phyloP scores from a whole-genome alignment of 306 rosid species.

The Citrullus amarus region DNA sequence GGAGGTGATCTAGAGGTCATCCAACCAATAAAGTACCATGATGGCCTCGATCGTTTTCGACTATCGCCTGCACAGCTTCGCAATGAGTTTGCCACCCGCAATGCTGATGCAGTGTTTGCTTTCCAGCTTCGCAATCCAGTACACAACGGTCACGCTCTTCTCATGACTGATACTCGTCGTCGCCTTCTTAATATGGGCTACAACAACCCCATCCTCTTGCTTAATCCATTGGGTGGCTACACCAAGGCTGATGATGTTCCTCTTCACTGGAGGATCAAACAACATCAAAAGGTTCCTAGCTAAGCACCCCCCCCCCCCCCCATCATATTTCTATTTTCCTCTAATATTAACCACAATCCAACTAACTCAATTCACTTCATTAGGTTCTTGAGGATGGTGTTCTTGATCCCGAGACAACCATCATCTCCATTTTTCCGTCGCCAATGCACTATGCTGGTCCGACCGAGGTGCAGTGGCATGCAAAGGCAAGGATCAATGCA shows the following conservation, averaged over 20 bases:
- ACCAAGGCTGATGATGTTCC: conserved; percentile 99
- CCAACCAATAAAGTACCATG: conserved; percentile 61
- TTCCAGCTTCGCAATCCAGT: conserved; percentile 93
- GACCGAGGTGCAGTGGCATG: conserved; percentile 99
- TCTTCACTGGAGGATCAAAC: conserved; percentile 86
- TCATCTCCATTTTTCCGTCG: conserved; percentile 88
- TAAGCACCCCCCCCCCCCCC: not conserved
- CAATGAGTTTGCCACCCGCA: conserved; percentile 60
- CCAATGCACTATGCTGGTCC: conserved; percentile 99
- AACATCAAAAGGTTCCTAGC: conserved; percentile 61
- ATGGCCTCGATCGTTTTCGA: conserved; percentile 83
- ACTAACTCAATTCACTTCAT: not conserved
- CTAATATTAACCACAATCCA: not conserved
- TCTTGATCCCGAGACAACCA: conserved; percentile 94
- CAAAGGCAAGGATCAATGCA: conserved; percentile 94
- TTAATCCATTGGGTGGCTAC: conserved; percentile 91
- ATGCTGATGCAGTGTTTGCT: conserved; percentile 92
- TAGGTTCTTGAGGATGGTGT: conserved; percentile 99
- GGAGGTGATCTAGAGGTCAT: conserved; percentile 94
- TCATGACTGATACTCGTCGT: conserved; percentile 89
- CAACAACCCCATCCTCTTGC: conserved; percentile 83
- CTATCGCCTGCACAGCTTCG: conserved; percentile 81
- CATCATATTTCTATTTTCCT: not conserved
- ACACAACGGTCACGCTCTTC: conserved; percentile 90
- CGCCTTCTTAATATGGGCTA: conserved; percentile 92